These are phyloP conservation scores for Sphaerostilbella broomeana DNA, from an alignment of 2,329 filamentous ascomycete genomes.

Conservation along the genomic window DNA sequence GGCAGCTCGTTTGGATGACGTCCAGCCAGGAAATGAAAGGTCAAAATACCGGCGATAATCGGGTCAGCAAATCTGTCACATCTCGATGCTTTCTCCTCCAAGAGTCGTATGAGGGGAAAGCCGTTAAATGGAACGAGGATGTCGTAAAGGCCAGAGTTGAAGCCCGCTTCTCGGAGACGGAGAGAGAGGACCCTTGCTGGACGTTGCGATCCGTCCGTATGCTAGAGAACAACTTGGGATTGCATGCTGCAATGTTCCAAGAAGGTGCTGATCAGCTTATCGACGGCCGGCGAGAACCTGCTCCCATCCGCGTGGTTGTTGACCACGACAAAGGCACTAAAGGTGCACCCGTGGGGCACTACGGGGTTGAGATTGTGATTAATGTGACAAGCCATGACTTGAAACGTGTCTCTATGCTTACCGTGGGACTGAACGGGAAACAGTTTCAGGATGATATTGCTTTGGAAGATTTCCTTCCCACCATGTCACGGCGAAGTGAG, in stretches of 20 bases:
- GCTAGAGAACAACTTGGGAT: constrained; percentile 51
- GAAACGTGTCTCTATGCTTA: constrained; percentile 43
- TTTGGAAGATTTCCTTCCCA: constrained; percentile 64
- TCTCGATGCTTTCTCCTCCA: constrained; percentile 65
- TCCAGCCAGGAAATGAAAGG: constrained; percentile 56
- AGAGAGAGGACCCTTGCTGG: constrained; percentile 77
- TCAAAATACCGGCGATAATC: constrained; percentile 38
- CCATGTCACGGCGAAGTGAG: constrained; percentile 67
- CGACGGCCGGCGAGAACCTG: constrained; percentile 60
- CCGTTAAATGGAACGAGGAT: constrained; percentile 73
- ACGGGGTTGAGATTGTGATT: constrained; percentile 64
- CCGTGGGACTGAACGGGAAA: constrained; percentile 60
- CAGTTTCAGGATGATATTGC: constrained; percentile 69
- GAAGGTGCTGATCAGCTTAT: constrained; percentile 57
- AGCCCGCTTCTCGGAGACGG: constrained; percentile 72
- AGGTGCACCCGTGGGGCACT: constrained; percentile 58
- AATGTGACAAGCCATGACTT: constrained; percentile 52
- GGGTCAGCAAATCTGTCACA: constrained; percentile 43
- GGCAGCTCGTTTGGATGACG: constrained; percentile 60
- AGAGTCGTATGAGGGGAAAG: constrained; percentile 72
- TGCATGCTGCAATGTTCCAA: constrained; percentile 66
- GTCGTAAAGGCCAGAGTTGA: constrained; percentile 81
- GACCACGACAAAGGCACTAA: constrained; percentile 63
- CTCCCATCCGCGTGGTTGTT: constrained; percentile 64
- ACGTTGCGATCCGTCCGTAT: constrained; percentile 64